Evolutionary conservation across 768 basidiomycete species (phyloP).

Genomic region (Hemileccinum impolitum): DNA sequence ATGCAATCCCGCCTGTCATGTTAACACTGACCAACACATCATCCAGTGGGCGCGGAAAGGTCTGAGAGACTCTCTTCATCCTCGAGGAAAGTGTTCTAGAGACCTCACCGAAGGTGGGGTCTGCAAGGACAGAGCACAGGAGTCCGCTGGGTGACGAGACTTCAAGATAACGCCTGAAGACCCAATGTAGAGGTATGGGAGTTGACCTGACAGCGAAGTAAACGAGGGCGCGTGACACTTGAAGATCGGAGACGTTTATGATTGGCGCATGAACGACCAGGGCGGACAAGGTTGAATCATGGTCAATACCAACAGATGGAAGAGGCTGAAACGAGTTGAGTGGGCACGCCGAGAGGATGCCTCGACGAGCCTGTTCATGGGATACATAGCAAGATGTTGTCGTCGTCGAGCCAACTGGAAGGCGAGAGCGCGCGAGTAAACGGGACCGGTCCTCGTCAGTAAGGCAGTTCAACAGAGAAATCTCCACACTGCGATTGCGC

Average conservation of each 20-base stretch:
- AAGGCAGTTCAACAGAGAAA: constrained; percentile 46
- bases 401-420: constrained; percentile 34
- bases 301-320: constrained; percentile 44
- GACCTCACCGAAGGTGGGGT: constrained; percentile 12
- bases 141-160: constrained; percentile 6
- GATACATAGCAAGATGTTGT: constrained; percentile 8
- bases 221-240: constrained; percentile 20
- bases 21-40: constrained; percentile 30
- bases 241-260: constrained; percentile 13
- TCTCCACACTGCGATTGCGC: constrained; percentile 95
- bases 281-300: constrained; percentile 45
- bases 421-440: constrained; percentile 45
- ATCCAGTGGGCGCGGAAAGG: constrained; percentile 6
- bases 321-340: constrained; percentile 1
- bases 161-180: constrained; percentile 24
- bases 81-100: constrained; percentile 12
- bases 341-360: constrained; percentile 9
- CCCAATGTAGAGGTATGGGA: constrained; percentile 8
- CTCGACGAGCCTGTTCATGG: constrained; percentile 27
- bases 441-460: constrained; percentile 45
- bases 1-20: constrained; percentile 10
- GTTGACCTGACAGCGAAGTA: constrained; percentile 26
- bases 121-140: constrained; percentile 18
- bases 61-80: constrained; percentile 11
- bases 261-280: constrained; percentile 41